phyloP scores from a whole-genome alignment of 1,139 yeast species.

The Kurtzmaniella quercitrusa region DNA sequence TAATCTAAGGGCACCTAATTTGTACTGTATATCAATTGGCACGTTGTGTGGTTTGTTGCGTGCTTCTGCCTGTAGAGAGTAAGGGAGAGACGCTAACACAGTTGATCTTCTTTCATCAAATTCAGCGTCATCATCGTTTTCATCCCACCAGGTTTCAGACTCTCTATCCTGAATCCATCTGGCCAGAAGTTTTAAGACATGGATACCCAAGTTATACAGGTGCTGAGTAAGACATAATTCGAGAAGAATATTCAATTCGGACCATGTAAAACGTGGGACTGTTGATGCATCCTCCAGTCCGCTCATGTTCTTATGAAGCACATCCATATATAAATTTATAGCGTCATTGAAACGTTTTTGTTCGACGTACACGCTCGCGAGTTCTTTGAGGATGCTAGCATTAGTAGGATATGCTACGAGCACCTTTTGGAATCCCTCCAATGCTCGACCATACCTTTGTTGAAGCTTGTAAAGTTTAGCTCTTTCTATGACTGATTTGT shows the following conservation, averaged over 20 bases:
- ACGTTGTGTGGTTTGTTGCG: constrained; percentile 39
- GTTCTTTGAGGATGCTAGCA: constrained; percentile 58
- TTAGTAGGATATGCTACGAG: constrained; percentile 60
- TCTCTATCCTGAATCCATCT: constrained; percentile 80
- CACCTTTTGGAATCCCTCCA: constrained; percentile 67
- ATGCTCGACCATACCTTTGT: constrained; percentile 65
- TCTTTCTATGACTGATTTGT: constrained; percentile 53
- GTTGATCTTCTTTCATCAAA: constrained; percentile 63
- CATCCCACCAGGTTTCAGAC: constrained; percentile 82
- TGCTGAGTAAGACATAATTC: constrained; percentile 72
- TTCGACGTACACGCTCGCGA: constrained; percentile 75
- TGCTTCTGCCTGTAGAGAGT: constrained; percentile 17
- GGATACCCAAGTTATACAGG: constrained; percentile 62
- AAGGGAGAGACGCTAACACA: constrained; percentile 14
- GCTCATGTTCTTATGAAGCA: constrained; percentile 55
- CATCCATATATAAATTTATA: constrained; percentile 64
- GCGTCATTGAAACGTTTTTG: constrained; percentile 80
- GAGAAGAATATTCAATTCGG: constrained; percentile 77
- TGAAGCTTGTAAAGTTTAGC: constrained; percentile 64
- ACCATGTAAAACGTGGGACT: constrained; percentile 69
- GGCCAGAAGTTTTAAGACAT: constrained; percentile 63
- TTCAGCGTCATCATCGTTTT: constrained; percentile 69
- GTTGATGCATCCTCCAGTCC: constrained; percentile 22
- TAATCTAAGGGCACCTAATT: constrained; percentile 71
- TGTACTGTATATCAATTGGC: constrained; percentile 84